Conservation (phyloP, 2,329 filamentous ascomycete genomes). For the Colletotrichum neosansevieriae region DNA sequence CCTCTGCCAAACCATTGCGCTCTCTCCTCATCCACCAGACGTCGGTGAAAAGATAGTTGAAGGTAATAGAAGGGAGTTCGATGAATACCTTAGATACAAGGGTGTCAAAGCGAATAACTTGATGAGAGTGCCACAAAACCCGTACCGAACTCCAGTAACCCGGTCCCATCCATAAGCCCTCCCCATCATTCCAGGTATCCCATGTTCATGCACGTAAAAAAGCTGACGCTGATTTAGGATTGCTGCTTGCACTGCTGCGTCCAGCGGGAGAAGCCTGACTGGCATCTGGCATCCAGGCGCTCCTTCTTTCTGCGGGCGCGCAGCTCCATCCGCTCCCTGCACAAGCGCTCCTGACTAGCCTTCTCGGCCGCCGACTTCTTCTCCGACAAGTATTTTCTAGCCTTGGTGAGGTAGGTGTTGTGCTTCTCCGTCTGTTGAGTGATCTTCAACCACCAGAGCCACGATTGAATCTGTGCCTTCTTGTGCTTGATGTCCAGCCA, state of each 20-base stretch:
- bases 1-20: neutral
- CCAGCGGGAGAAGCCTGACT: slow-evolving; percentile 40
- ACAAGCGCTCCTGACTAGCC: slow-evolving; percentile 46
- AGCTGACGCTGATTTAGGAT: slow-evolving; percentile 7
- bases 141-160: slow-evolving; percentile 23
- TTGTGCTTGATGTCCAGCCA: slow-evolving; percentile 61
- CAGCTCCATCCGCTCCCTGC: slow-evolving; percentile 46
- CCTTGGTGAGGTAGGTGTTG: slow-evolving; percentile 59
- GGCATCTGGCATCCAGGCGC: slow-evolving; percentile 42
- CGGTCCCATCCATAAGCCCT: slow-evolving; percentile 27
- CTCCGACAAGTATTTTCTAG: slow-evolving; percentile 48
- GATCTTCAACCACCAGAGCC: slow-evolving; percentile 68
- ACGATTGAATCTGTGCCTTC: slow-evolving; percentile 67
- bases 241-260: slow-evolving; percentile 41
- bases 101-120: slow-evolving; percentile 1
- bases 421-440: slow-evolving; percentile 62
- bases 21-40: neutral
- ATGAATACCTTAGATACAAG: slow-evolving; percentile 14
- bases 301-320: slow-evolving; percentile 45
- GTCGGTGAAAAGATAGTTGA: neutral
- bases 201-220: slow-evolving; percentile 25
- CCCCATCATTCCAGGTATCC: slow-evolving; percentile 32
- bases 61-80: neutral
- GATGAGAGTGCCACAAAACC: slow-evolving; percentile 3
- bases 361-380: slow-evolving; percentile 44